Base-by-base conservation (phyloP, 805 yeast genomes). In the Ogataea polymorpha region DNA sequence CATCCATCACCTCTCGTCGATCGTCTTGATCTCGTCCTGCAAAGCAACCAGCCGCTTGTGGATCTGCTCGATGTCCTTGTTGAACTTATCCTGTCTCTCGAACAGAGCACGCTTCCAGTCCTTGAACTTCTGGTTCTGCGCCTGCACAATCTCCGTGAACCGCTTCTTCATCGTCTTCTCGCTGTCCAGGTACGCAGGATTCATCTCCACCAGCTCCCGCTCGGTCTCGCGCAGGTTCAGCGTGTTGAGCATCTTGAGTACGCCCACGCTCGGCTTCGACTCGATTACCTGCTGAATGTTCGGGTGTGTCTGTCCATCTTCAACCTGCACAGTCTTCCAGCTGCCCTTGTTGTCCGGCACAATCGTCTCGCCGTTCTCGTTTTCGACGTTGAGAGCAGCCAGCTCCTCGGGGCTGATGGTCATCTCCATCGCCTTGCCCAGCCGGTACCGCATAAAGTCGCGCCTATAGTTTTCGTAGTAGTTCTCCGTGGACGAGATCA, bases 401-500 rank as follows among this genome's bases (percentile, higher is more conserved):
- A 45, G 40, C 28, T 52, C 49, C 13, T 48, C 50, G n/a, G 44
- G 50, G 26, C 47, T 47, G 33, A 54, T 24, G 27, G 49, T 44
- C 18, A 51, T 39, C 39, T 53, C 58, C 39, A 59, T 46, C 2
- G 65, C 52, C 38, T 56, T 58, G n/a, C 56, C 57, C 31, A 61
- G 38, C 46, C 63, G 50, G 45, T 55, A 60, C 30, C 46, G 55
- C 65, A 85, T 67, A 54, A 82, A 75, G 33, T 70, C 71, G 15
- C 67, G 58, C 32, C 96, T 75, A 64, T 78, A 87, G 24, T 70
- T 70, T 51, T 84, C 95, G 63, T 82, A 88, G 58, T 84, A 78
- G n/a, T 70, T 68, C 52, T 88, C 91, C 6, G 95, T 86, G 6
- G 88, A 71, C n/a, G 67, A 58, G 29, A 87, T 79, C 50, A 90